A percentile compares a stretch with the other conserved stretches of the same genome.
These are phyloP conservation scores for Mortierella sp. DNA, from an alignment of 371 early-diverging fungal species.

Conservation along the genomic window DNA sequence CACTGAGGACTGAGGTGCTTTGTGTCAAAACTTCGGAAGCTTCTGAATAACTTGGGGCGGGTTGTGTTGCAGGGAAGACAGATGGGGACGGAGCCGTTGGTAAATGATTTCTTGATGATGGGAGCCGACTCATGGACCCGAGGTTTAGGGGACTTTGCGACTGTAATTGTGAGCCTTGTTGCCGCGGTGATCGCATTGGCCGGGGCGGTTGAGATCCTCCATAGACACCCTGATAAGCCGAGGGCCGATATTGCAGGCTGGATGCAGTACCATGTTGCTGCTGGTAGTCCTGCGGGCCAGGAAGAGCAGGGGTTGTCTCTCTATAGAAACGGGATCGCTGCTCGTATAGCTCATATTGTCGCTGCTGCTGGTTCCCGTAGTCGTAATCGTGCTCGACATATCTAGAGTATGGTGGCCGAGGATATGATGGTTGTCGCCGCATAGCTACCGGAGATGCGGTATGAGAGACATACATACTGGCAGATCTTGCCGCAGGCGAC, in stretches of 20 bases:
- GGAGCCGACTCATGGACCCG: conserved; percentile 19
- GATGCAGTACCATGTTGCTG: neutral
- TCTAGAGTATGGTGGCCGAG: conserved; percentile 12
- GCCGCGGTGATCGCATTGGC: neutral
- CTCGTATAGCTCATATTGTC: conserved; percentile 35
- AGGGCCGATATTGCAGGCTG: conserved; percentile 13
- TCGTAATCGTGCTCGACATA: conserved; percentile 12
- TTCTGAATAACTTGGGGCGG: conserved; percentile 22
- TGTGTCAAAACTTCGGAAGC: neutral
- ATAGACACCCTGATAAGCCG: conserved; percentile 10
- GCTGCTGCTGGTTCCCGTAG: conserved; percentile 25
- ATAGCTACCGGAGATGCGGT: neutral
- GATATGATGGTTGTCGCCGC: conserved; percentile 3
- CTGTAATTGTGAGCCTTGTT: conserved; percentile 19
- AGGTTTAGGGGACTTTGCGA: conserved; percentile 16
- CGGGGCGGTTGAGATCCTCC: neutral
- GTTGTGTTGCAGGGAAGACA: conserved; percentile 18
- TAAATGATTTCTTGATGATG: conserved; percentile 21
- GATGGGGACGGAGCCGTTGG: conserved; percentile 41
- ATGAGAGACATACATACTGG: conserved; percentile 17
- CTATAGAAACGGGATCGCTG: conserved; percentile 44
- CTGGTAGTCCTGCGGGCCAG: conserved; percentile 2
- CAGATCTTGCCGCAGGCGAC: conserved; percentile 7
- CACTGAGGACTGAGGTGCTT: neutral
- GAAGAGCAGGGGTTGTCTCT: neutral